Conservation (phyloP, 306 rosid species). For the Geum urbanum region DNA sequence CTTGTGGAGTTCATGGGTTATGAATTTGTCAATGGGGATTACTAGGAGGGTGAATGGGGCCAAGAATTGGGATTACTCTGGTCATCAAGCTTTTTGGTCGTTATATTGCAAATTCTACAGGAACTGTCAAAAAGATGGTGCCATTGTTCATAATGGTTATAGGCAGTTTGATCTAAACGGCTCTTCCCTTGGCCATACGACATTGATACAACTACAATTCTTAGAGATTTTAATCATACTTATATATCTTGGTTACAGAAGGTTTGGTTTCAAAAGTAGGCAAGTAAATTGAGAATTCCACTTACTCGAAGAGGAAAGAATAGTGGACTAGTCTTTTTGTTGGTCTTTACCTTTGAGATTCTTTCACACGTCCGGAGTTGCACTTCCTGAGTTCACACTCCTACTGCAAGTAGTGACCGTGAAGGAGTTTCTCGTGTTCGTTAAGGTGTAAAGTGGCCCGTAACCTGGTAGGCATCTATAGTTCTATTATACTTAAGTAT, state of each 20-base stretch:
- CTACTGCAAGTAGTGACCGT: constrained; percentile 20
- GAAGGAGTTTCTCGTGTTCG: constrained; percentile 38
- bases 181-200: constrained; percentile 71
- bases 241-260: constrained; percentile 71
- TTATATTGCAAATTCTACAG: constrained; percentile 70
- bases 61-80: constrained; percentile 50
- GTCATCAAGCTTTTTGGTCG: constrained; percentile 82
- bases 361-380: constrained; percentile 22
- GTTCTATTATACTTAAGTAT: constrained; percentile 41
- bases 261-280: constrained; percentile 76
- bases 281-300: constrained; percentile 87
- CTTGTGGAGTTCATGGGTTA: constrained; percentile 63
- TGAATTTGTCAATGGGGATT: constrained; percentile 74
- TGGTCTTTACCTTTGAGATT: constrained; percentile 68
- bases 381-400: constrained; percentile 34
- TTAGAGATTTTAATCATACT: constrained; percentile 82
- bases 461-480: constrained; percentile 39
- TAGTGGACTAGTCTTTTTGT: constrained; percentile 88
- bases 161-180: constrained; percentile 86
- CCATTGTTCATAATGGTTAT: constrained; percentile 89
- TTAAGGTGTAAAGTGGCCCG: constrained; percentile 42
- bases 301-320: constrained; percentile 81
- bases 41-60: constrained; percentile 83
- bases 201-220: constrained; percentile 81
- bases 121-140: constrained; percentile 80